Evolutionary conservation across 2,329 filamentous ascomycete genomes (phyloP).

Genomic region (Aureobasidium musti): DNA sequence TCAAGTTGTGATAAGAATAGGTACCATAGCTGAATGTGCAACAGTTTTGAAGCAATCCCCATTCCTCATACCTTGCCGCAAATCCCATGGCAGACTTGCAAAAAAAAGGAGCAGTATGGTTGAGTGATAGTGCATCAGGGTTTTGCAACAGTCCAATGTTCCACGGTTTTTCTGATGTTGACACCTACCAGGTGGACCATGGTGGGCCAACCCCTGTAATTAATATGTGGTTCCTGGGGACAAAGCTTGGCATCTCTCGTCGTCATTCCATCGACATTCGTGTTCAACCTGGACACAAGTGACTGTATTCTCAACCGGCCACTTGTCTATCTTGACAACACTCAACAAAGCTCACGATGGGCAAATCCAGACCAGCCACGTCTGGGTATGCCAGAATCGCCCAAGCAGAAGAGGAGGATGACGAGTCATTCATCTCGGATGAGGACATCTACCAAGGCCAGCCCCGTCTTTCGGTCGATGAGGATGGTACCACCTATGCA

Average conservation of each 20-base stretch:
- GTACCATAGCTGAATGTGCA: neutral
- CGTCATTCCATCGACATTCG: slow-evolving; percentile 20
- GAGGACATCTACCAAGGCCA: slow-evolving; percentile 41
- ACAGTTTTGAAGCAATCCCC: neutral
- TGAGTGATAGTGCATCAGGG: neutral
- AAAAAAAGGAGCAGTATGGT: neutral
- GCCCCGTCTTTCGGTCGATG: slow-evolving; percentile 41
- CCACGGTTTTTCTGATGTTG: slow-evolving; percentile 1
- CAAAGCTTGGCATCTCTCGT: slow-evolving; percentile 8
- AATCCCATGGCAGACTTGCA: neutral
- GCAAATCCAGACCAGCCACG: slow-evolving; percentile 44
- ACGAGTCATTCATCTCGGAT: slow-evolving; percentile 39
- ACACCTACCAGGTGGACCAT: neutral
- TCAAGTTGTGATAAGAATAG: neutral
- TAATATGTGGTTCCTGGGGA: slow-evolving; percentile 9
- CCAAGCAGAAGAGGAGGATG: slow-evolving; percentile 55
- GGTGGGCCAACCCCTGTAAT: neutral
- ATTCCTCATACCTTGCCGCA: neutral
- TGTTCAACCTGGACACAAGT: slow-evolving; percentile 9
- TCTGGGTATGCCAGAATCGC: slow-evolving; percentile 56
- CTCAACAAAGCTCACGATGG: slow-evolving; percentile 3
- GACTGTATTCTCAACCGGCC: slow-evolving; percentile 1
- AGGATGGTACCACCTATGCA: slow-evolving; percentile 43
- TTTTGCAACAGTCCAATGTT: slow-evolving; percentile 6
- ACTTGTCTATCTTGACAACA: slow-evolving; percentile 13